Percentiles rank a stretch among this genome's conserved stretches.
Conservation (phyloP, 805 yeast species). For the Suhomyces canberraensis region DNA sequence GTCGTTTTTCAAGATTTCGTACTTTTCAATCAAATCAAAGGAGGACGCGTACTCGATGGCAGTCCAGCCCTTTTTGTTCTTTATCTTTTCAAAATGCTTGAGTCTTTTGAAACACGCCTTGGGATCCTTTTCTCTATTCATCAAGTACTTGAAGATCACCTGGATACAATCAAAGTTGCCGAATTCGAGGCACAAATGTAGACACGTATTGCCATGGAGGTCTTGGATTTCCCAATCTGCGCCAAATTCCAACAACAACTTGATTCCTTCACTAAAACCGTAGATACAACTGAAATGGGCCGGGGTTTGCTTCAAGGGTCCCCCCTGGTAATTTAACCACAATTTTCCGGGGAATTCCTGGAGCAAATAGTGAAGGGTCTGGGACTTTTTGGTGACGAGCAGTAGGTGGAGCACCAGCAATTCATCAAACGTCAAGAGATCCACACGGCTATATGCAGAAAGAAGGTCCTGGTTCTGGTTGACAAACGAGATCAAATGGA, state of each 20-base stretch:
- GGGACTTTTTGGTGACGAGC: slow-evolving; percentile 54
- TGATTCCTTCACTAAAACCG: slow-evolving; percentile 62
- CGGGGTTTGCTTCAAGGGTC: slow-evolving; percentile 51
- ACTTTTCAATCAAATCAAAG: slow-evolving; percentile 25
- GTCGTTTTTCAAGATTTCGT: slow-evolving; percentile 21
- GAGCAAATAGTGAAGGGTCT: slow-evolving; percentile 68
- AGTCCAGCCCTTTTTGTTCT: slow-evolving; percentile 58
- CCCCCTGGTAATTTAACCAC: slow-evolving; percentile 56
- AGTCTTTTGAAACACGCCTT: slow-evolving; percentile 34
- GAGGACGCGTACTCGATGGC: slow-evolving; percentile 31
- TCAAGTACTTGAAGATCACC: slow-evolving; percentile 19
- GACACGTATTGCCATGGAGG: slow-evolving; percentile 32
- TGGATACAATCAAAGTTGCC: slow-evolving; percentile 55
- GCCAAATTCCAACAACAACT: slow-evolving; percentile 65
- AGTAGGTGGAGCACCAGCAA: slow-evolving; percentile 73
- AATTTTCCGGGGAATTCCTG: slow-evolving; percentile 39
- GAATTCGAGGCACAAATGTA: slow-evolving; percentile 51
- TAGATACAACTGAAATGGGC: slow-evolving; percentile 63
- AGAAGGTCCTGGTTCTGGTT: slow-evolving; percentile 21
- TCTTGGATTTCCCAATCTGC: slow-evolving; percentile 44
- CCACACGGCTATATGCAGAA: slow-evolving; percentile 18
- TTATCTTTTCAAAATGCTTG: slow-evolving; percentile 45
- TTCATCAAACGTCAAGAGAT: slow-evolving; percentile 47
- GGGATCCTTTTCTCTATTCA: slow-evolving; percentile 8
- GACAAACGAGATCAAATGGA: slow-evolving; percentile 48